These are phyloP conservation scores for Nicotiana tomentosiformis DNA, from an alignment of 257 asterid species.

Conservation along the genomic window DNA sequence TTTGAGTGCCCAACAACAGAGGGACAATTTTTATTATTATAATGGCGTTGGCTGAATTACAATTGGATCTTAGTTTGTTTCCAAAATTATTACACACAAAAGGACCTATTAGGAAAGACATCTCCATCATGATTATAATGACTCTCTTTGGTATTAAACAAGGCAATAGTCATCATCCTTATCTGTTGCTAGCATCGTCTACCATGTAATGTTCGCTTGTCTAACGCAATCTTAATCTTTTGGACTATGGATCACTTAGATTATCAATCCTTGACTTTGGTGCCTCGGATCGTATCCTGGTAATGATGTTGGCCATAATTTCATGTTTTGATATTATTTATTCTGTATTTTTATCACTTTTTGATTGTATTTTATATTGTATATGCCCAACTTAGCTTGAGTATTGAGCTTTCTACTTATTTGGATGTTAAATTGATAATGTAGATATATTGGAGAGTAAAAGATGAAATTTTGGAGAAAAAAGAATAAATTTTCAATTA, in stretches of 20 bases:
- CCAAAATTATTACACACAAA: background rate
- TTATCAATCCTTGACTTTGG: background rate
- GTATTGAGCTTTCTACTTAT: no score
- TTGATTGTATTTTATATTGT: no score
- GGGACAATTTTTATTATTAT: background rate
- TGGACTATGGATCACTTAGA: background rate
- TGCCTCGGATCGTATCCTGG: background rate
- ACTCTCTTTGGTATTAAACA: background rate
- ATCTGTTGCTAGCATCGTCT: background rate
- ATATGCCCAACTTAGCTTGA: no score
- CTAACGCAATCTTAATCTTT: background rate
- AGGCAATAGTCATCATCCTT: background rate
- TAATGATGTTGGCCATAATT: background rate
- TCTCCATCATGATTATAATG: background rate
- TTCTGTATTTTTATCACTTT: no score
- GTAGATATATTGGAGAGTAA: no score
- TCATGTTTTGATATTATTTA: no score
- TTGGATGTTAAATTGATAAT: no score
- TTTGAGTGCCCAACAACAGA: background rate
- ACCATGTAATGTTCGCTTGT: background rate
- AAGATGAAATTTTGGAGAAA: no score
- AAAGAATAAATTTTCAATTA: no score
- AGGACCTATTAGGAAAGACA: background rate
- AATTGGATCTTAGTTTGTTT: background rate
- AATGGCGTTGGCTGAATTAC: background rate